Evolutionary conservation across 2,329 filamentous ascomycete species (phyloP).

Genomic region (Fusarium xylarioides): DNA sequence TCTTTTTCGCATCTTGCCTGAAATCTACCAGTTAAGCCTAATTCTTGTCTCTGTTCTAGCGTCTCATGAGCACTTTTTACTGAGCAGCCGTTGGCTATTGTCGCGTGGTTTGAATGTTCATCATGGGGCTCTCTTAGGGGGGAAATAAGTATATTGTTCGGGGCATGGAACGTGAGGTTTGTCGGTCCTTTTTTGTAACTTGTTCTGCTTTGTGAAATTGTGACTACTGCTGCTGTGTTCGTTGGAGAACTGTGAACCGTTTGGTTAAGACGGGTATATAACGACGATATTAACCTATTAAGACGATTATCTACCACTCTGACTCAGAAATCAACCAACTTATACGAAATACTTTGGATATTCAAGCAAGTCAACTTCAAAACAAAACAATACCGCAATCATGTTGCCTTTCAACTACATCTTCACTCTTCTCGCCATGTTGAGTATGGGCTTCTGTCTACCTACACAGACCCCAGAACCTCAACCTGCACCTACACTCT

Average conservation of each 20-base stretch:
- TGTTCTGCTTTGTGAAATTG: conserved; percentile 3
- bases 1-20: not conserved
- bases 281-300: conserved; percentile 2
- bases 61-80: conserved; percentile 25
- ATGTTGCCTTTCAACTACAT: conserved; percentile 8
- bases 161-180: not conserved
- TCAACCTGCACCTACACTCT: conserved; percentile 11
- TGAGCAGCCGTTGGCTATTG: conserved; percentile 18
- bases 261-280: conserved; percentile 15
- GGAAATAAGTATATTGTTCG: conserved; percentile 22
- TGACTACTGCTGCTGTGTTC: conserved; percentile 16
- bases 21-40: conserved; percentile 9
- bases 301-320: not conserved
- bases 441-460: conserved; percentile 17
- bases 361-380: not conserved
- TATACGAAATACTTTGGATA: not conserved
- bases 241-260: conserved; percentile 5
- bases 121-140: not conserved
- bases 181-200: not conserved
- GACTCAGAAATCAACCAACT: not conserved
- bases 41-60: not conserved
- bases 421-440: conserved; percentile 3
- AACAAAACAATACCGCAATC: not conserved
- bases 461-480: conserved; percentile 23
- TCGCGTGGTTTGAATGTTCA: conserved; percentile 18